These are phyloP conservation scores for Alternaria viburni DNA, from an alignment of 2,329 filamentous ascomycete genomes.

Conservation along the genomic window DNA sequence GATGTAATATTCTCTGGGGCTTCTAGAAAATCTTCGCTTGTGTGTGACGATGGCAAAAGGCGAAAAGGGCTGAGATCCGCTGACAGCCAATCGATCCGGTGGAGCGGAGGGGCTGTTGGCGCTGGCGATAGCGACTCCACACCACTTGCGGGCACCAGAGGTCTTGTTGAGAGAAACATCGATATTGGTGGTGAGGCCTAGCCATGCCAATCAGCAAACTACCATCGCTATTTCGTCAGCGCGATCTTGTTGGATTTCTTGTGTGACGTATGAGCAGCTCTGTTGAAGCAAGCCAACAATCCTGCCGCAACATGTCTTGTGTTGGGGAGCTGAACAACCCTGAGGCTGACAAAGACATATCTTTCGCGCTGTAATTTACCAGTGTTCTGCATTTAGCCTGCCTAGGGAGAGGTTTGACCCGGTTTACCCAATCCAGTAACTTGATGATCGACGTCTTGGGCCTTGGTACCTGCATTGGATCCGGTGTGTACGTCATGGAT, in stretches of 20 bases:
- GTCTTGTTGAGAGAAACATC: conserved; percentile 2
- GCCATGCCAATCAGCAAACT: not conserved
- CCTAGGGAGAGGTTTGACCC: not conserved
- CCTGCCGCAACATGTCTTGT: not conserved
- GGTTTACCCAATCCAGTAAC: conserved; percentile 8
- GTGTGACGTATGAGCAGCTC: not conserved
- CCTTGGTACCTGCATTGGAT: conserved; percentile 15
- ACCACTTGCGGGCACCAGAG: not conserved
- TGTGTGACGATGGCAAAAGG: not conserved
- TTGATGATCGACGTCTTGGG: conserved; percentile 9
- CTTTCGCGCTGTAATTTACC: not conserved
- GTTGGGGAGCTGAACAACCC: not conserved
- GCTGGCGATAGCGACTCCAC: conserved; percentile 1
- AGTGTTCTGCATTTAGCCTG: not conserved
- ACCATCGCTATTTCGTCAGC: not conserved
- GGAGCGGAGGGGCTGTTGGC: not conserved
- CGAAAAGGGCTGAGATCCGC: not conserved
- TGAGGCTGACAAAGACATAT: not conserved
- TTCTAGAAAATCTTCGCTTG: conserved; percentile 5
- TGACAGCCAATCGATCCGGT: not conserved
- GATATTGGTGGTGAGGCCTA: not conserved
- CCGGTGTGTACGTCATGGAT: conserved; percentile 11
- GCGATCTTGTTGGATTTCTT: not conserved
- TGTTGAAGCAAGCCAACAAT: not conserved
- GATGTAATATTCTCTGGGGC: not conserved